These are phyloP conservation scores for Ceratocystis ficicola DNA, from an alignment of 2,329 filamentous ascomycete species.

Conservation along the genomic window DNA sequence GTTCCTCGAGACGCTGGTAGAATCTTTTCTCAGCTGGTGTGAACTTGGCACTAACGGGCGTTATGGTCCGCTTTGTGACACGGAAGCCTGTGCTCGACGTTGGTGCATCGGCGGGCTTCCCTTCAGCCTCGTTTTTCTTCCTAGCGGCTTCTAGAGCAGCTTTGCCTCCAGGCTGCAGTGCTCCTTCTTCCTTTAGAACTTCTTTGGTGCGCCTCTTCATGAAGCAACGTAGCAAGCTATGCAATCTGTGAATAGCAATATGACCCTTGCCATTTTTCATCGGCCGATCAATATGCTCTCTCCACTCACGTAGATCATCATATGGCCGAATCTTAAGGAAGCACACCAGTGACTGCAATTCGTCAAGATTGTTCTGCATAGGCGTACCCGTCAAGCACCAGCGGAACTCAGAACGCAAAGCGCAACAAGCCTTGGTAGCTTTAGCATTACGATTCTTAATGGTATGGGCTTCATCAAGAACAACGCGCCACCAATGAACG, in stretches of 20 bases:
- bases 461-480: slow-evolving; percentile 91
- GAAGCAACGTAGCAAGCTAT: slow-evolving; percentile 76
- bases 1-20: slow-evolving; percentile 69
- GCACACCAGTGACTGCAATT: slow-evolving; percentile 83
- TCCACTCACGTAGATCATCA: slow-evolving; percentile 75
- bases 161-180: slow-evolving; percentile 64
- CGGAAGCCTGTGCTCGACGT: slow-evolving; percentile 58
- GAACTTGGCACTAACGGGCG: slow-evolving; percentile 67
- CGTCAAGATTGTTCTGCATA: slow-evolving; percentile 96
- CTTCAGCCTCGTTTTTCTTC: slow-evolving; percentile 32
- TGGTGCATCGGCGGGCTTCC: slow-evolving; percentile 28
- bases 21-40: slow-evolving; percentile 70
- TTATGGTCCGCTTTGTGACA: slow-evolving; percentile 80
- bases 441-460: slow-evolving; percentile 99
- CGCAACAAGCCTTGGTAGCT: slow-evolving; percentile 82
- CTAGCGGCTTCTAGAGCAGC: slow-evolving; percentile 34
- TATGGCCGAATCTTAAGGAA: slow-evolving; percentile 90
- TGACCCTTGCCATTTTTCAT: slow-evolving; percentile 84
- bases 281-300: slow-evolving; percentile 76
- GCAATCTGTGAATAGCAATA: slow-evolving; percentile 74
- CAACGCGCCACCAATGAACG: slow-evolving; percentile 86
- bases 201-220: slow-evolving; percentile 99
- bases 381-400: slow-evolving; percentile 96
- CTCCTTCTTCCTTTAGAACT: slow-evolving; percentile 79
- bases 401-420: slow-evolving; percentile 70